These are phyloP conservation scores for Sarocladium strictum DNA, from an alignment of 2,329 filamentous ascomycete species.

Conservation along the genomic window DNA sequence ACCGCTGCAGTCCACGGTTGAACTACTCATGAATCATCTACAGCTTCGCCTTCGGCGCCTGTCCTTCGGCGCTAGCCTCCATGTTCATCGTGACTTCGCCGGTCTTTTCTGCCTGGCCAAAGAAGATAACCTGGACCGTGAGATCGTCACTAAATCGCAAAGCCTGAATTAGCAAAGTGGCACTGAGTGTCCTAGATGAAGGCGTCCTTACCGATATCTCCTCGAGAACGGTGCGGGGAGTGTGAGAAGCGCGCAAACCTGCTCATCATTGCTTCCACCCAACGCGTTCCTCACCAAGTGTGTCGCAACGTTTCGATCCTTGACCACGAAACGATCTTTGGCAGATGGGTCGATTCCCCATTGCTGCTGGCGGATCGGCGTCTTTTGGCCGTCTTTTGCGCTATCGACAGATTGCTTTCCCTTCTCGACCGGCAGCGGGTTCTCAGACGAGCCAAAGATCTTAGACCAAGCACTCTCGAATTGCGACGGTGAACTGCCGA, in stretches of 20 bases:
- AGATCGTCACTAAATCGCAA: conserved; percentile 67
- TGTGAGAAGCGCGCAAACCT: conserved; percentile 86
- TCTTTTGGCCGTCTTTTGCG: conserved; percentile 62
- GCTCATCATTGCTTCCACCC: conserved; percentile 87
- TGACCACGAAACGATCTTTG: conserved; percentile 80
- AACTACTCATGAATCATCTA: conserved; percentile 16
- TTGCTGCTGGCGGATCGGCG: conserved; percentile 82
- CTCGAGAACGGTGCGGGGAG: conserved; percentile 86
- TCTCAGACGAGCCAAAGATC: conserved; percentile 45
- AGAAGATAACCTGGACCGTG: conserved; percentile 98
- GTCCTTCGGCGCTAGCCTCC: conserved; percentile 65
- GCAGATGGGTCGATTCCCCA: conserved; percentile 76
- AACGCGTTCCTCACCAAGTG: conserved; percentile 93
- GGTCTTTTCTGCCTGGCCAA: conserved; percentile 67
- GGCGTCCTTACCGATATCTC: conserved; percentile 65
- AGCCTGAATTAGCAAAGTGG: not conserved
- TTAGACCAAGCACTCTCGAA: conserved; percentile 64
- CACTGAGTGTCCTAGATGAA: not conserved
- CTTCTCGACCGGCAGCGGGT: conserved; percentile 70
- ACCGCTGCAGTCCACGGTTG: conserved; percentile 19
- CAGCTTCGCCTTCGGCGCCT: conserved; percentile 32
- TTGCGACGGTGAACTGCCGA: conserved; percentile 51
- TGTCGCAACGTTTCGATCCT: conserved; percentile 94
- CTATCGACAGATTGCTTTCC: conserved; percentile 33
- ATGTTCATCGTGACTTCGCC: conserved; percentile 79